phyloP scores from a whole-genome alignment of 2,329 filamentous ascomycete species.

The Penicillium olsonii region DNA sequence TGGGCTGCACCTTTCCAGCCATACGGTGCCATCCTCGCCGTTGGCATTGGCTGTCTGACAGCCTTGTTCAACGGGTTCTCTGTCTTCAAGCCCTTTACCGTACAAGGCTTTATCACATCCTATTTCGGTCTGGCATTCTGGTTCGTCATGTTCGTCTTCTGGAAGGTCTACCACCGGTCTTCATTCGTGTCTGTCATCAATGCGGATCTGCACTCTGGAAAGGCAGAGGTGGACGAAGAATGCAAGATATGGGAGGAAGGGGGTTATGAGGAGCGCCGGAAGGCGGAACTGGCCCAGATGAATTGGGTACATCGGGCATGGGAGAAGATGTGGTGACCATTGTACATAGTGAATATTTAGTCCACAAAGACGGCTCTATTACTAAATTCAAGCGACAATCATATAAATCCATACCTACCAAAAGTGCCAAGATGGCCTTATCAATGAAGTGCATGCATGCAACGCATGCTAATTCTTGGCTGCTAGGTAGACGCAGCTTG shows the following conservation, averaged over 20 bases:
- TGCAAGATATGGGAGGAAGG: constrained; percentile 38
- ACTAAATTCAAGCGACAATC: too few species aligned
- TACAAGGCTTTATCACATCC: constrained; percentile 53
- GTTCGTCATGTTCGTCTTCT: constrained; percentile 43
- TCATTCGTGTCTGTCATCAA: constrained; percentile 28
- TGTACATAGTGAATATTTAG: neutral
- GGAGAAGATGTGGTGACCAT: constrained; percentile 34
- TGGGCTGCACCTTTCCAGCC: constrained; percentile 70
- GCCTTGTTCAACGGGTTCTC: constrained; percentile 68
- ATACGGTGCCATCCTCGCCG: constrained; percentile 66
- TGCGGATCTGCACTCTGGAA: constrained; percentile 36
- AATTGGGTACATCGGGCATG: constrained; percentile 28
- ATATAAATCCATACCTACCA: too few species aligned
- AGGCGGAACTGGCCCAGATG: constrained; percentile 32
- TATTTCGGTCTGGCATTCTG: constrained; percentile 51
- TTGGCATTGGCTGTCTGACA: constrained; percentile 54
- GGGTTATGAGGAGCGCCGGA: constrained; percentile 29
- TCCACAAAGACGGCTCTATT: too few species aligned
- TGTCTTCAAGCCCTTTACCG: constrained; percentile 42
- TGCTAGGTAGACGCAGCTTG: too few species aligned
- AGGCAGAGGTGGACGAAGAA: constrained; percentile 37
- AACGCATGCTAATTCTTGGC: too few species aligned
- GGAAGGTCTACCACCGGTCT: constrained; percentile 35
- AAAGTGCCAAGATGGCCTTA: too few species aligned
- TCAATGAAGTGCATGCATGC: too few species aligned